Conservation (phyloP, 805 yeast genomes). For the Lipomyces chichibuensis region DNA sequence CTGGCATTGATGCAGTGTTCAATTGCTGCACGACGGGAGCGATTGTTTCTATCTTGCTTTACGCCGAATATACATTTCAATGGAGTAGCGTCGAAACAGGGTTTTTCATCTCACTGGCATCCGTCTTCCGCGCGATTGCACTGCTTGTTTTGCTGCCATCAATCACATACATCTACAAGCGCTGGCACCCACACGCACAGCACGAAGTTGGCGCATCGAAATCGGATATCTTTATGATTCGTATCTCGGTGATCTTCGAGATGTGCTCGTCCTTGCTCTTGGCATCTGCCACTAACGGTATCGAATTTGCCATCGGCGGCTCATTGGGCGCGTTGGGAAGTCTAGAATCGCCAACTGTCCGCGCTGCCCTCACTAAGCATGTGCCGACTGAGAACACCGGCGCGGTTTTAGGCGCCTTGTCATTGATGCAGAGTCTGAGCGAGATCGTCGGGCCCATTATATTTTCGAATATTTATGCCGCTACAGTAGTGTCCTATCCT, state of each 20-base stretch:
- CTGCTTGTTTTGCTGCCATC: conserved; percentile 38
- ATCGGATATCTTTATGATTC: conserved; percentile 22
- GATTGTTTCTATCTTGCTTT: conserved; percentile 34
- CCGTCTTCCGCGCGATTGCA: conserved; percentile 37
- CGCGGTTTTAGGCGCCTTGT: conserved; percentile 32
- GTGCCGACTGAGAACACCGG: conserved; percentile 33
- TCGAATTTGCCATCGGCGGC: conserved; percentile 16
- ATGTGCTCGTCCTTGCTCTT: conserved; percentile 2
- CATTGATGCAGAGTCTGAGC: conserved; percentile 25
- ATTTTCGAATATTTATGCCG: conserved; percentile 28
- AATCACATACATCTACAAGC: conserved; percentile 17
- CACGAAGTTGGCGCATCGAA: conserved; percentile 23
- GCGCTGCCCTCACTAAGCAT: conserved; percentile 33
- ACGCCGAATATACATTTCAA: conserved; percentile 39
- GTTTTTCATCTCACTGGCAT: conserved; percentile 39
- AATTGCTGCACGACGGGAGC: conserved; percentile 25
- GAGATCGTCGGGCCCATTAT: conserved; percentile 29
- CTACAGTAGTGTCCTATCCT: conserved; percentile 33
- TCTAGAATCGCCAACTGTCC: conserved; percentile 24
- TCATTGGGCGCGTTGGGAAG: conserved; percentile 18
- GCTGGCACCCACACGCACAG: conserved; percentile 7
- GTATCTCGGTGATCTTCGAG: conserved; percentile 5
- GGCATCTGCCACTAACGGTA: not conserved
- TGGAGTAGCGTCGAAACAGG: conserved; percentile 41
- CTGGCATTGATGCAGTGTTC: conserved; percentile 26